Conservation (phyloP, 1,139 yeast species). For the Protomyces inouyei region DNA sequence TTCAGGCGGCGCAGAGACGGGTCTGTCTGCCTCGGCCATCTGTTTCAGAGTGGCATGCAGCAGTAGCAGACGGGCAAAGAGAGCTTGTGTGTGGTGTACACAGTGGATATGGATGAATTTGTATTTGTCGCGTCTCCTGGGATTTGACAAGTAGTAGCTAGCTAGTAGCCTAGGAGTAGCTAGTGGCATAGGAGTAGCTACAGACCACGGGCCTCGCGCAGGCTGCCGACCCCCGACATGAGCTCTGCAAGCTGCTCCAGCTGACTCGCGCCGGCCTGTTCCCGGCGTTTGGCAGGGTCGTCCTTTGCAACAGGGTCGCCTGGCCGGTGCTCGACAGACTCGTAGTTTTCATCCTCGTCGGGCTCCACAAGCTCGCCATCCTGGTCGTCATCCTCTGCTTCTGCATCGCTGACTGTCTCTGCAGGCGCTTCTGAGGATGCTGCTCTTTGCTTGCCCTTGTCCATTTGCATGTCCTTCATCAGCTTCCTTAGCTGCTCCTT, state of each 20-base stretch:
- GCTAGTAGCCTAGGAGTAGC: neutral
- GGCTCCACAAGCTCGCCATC: conserved; percentile 28
- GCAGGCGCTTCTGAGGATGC: neutral
- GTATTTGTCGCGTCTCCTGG: neutral
- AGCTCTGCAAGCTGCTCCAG: conserved; percentile 8
- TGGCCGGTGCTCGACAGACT: conserved; percentile 19
- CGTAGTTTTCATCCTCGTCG: conserved; percentile 25
- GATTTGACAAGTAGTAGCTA: neutral
- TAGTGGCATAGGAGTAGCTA: neutral
- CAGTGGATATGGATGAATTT: neutral
- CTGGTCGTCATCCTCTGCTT: conserved; percentile 14
- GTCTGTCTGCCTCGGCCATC: conserved; percentile 1
- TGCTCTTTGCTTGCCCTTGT: neutral
- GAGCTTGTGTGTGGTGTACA: too few relatives aligned
- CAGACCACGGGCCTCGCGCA: conserved; percentile 9
- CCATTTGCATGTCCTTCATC: conserved; percentile 70
- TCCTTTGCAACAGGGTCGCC: neutral
- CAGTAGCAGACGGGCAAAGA: too few relatives aligned
- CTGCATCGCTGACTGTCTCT: conserved; percentile 17
- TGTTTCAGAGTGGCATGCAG: too few relatives aligned
- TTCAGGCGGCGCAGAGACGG: neutral
- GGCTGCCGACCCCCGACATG: conserved; percentile 17
- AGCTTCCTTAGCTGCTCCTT: conserved; percentile 64
- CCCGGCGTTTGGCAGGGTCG: neutral
- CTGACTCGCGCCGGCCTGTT: neutral